Evolutionary conservation across 345 rosid species (phyloP), one percentile per base, ranked within the genome.

Genomic region (Microthlaspi erraticum): DNA sequence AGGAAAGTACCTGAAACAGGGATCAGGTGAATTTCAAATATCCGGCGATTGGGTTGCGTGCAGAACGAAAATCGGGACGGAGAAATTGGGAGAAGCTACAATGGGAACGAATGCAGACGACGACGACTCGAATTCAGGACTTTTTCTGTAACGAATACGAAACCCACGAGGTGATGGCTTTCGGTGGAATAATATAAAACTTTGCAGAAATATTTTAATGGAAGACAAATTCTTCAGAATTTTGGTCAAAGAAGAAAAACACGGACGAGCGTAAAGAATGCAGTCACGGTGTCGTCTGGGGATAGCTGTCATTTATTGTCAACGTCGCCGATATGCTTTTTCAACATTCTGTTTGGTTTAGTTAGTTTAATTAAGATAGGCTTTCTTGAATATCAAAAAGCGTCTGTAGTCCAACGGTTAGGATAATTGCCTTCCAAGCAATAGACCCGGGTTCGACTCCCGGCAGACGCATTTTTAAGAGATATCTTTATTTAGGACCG

Each of bases 371-470:
- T 26, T 38, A 2, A 2, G 0, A 2, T 7, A 36, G 3, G 2
- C 2, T 8, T 9, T 11, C 11, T 2, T 9, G 3, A 0, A 8
- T 26, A 3, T 2, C 0, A 26, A 1, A 50, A 36, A 52, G 80
- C 73, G 73, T 77, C 57, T 77, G 81, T 77, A 72, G 77, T 72
- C 81, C 73, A 73, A 78, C 81, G 74, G 81, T 73, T 76, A 89
- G 88, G 92, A 87, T 87, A 85, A 81, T 87, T 84, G 87, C 86
- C 96, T 85, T 84, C 92, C 89, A 86, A 87, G 81, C 82, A 87
- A 85, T 85, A 89, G 89, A 81, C 83, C 88, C 85, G 87, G 91
- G 87, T 86, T 86, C 89, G 91, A 87, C 90, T 82, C 86, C 85
- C 86, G 94, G 88, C 87, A 84, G 62, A 84, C 88, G 85, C 91